Conservation (phyloP, 2,329 filamentous ascomycete genomes). For the Leptographium galeiforme region DNA sequence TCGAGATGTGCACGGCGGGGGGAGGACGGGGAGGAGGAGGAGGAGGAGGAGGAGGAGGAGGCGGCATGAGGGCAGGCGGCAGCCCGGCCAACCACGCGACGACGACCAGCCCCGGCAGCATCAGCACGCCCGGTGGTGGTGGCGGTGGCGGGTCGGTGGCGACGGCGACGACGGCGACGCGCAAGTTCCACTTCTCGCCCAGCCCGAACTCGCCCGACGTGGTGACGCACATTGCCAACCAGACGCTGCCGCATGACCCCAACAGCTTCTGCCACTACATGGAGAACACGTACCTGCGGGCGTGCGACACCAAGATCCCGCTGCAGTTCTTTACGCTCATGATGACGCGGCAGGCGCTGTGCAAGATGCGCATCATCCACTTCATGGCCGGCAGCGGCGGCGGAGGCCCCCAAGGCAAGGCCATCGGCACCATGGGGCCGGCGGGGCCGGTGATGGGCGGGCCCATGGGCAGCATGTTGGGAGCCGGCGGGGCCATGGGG, state of each 20-base stretch:
- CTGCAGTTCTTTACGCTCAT: slow-evolving; percentile 45
- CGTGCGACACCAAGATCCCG: slow-evolving; percentile 45
- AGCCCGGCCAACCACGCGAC: background rate
- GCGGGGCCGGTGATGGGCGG: background rate
- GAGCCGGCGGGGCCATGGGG: background rate
- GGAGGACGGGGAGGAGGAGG: slow-evolving; percentile 24
- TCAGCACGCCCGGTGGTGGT: slow-evolving; percentile 10
- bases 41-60: background rate
- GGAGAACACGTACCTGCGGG: slow-evolving; percentile 39
- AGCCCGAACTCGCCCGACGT: slow-evolving; percentile 27
- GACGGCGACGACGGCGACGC: slow-evolving; percentile 1
- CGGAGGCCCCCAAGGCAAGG: background rate
- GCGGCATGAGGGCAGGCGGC: background rate
- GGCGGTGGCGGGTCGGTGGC: slow-evolving; percentile 13
- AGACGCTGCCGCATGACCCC: slow-evolving; percentile 36
- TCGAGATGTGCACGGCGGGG: slow-evolving; percentile 43
- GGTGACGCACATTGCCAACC: slow-evolving; percentile 34
- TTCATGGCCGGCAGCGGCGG: slow-evolving; percentile 29
- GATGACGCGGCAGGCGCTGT: slow-evolving; percentile 41
- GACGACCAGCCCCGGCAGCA: slow-evolving; percentile 9
- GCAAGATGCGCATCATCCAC: slow-evolving; percentile 41
- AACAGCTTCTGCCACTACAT: slow-evolving; percentile 41
- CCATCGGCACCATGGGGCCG: background rate
- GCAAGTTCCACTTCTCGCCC: slow-evolving; percentile 19
- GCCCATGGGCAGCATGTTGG: background rate